Base-by-base conservation (phyloP, 2,329 filamentous ascomycete species). In the Leptographium lundbergii region DNA sequence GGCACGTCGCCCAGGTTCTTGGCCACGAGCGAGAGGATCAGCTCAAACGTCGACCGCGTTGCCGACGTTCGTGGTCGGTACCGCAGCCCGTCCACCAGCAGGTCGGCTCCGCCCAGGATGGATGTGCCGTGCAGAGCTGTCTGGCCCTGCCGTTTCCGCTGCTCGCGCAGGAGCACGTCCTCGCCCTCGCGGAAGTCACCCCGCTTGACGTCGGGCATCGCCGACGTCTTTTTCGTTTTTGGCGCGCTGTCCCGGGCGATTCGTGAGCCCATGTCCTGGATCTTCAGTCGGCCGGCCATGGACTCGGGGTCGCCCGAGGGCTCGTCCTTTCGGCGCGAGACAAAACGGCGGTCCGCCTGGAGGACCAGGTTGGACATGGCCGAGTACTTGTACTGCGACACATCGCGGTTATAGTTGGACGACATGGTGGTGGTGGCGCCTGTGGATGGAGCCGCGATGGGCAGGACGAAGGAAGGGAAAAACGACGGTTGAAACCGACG, bases 331-430 rank as follows among this genome's bases (percentile, higher is more conserved):
- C 91, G 86, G 72, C 94, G 86, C 64, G 90, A 90, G 67, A 95
- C 87, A 72, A 99, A 97, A 68, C 94, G 87, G 76, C 91, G 87
- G 79, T 99, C 94, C 77, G 91, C 91, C 88, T 99, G 94, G 84
- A 99, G 89, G 71, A 99, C 94, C 90, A 99, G 87, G 85, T 99
- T 99, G 77, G 94, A 99, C 94, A 99, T 97, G 74, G 89, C 91
- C 85, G 91, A 91, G 83, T 96, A 96, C 76, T 96, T 96, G 82
- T 95, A 96, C 76, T 96, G 91, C 74, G 90, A 91, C 69, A 95
- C 88, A 87, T 94, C 84, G 74, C 82, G 83, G 69, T 86, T 79
- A 73, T 83, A 79, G 72, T 86, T 88, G 48, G 60, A 56, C 73
- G 87, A 81, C 89, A 92, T 91, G 60, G 71, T 80, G 72, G 65